These are phyloP conservation scores for Wallacemonas collosoma DNA, from an alignment of 208 protist species.

Conservation along the genomic window DNA sequence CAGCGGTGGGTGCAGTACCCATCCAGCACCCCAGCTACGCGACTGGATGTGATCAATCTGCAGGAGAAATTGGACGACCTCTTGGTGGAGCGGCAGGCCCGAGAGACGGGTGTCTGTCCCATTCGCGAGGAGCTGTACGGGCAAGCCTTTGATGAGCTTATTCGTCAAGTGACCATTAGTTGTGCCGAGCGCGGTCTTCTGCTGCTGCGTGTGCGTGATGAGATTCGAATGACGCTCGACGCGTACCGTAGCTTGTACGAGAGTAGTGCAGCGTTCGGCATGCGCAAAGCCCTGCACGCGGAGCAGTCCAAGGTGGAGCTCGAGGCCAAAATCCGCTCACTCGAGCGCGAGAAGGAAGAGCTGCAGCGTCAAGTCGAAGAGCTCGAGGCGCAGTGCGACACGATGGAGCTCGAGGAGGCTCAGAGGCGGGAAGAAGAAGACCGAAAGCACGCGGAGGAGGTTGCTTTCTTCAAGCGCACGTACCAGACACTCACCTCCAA, in stretches of 20 bases:
- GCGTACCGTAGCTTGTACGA: slow-evolving; percentile 86
- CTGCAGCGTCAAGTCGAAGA: slow-evolving; percentile 91
- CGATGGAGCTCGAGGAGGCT: slow-evolving; percentile 91
- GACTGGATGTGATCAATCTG: slow-evolving; percentile 89
- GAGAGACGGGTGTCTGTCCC: slow-evolving; percentile 98
- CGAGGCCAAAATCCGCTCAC: slow-evolving; percentile 88
- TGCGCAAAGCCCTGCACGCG: slow-evolving; percentile 97
- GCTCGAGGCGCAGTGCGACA: slow-evolving; percentile 64
- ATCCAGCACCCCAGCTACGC: slow-evolving; percentile 87
- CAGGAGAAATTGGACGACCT: slow-evolving; percentile 95
- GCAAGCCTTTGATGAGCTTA: slow-evolving; percentile 97
- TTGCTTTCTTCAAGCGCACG: slow-evolving; percentile 95
- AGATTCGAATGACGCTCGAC: slow-evolving; percentile 92
- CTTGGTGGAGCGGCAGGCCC: slow-evolving; percentile 95
- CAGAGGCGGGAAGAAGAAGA: slow-evolving; percentile 92
- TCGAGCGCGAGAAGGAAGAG: slow-evolving; percentile 95
- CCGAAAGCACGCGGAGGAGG: slow-evolving; percentile 97
- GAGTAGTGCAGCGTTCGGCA: slow-evolving; percentile 94
- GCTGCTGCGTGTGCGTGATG: slow-evolving; percentile 97
- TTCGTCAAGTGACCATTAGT: slow-evolving; percentile 98
- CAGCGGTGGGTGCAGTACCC: slow-evolving; percentile 90
- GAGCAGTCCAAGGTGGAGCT: slow-evolving; percentile 97
- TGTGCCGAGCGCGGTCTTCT: slow-evolving; percentile 98
- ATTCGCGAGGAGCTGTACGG: slow-evolving; percentile 98
- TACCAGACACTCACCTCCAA: slow-evolving; percentile 95